Evolutionary conservation across 2,329 filamentous ascomycete genomes (phyloP), one percentile per base, ranked within the genome.

Genomic region (Raffaelea albimanens): DNA sequence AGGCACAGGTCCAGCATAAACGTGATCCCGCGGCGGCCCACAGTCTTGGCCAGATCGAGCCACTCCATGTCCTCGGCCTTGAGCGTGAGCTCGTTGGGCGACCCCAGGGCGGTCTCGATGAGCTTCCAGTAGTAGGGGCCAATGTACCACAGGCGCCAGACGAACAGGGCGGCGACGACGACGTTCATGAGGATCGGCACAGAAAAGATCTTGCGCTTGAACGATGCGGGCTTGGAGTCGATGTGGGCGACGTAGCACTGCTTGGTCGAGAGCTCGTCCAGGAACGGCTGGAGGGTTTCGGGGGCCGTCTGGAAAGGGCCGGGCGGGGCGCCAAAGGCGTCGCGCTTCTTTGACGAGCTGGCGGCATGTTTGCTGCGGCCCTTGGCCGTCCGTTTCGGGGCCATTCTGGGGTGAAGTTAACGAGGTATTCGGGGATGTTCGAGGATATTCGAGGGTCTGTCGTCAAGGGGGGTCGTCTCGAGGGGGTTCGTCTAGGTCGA

Each of bases 201-300:
- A 43, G 80, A 58, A 66, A 95, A 96, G 58, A 94, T 84, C 59
- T 87, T 85, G 61, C 78, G 78, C 67, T 96, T 96, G 67, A 90
- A 80, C 23, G 73, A 71, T 19, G 67, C 65, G 0, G 82, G 80
- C 52, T 84, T 81, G 51, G 67, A 68, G 71, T 96, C 90, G 64
- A 95, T 71, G 69, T 95, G 89, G 25, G 84, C 75, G 58, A 96
- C 77, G 73, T 96, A 95, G 61, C 95, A 75, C 63, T 87, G 80
- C 48, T 76, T 67, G 48, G 76, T 71, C 50, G 80, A 75, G 50
- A 95, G 80, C 40, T 71, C 75, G 33, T 75, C 67, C 59, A 85
- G 73, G 61, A 95, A 83, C 11, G 81, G 75, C 44, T 72, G 58
- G 46, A 95, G 75, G 29, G 73, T 70, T 43, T 76, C 63, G 1